Base-by-base conservation (phyloP, 768 basidiomycete genomes). In the Gloeopeniophorella convolvens region DNA sequence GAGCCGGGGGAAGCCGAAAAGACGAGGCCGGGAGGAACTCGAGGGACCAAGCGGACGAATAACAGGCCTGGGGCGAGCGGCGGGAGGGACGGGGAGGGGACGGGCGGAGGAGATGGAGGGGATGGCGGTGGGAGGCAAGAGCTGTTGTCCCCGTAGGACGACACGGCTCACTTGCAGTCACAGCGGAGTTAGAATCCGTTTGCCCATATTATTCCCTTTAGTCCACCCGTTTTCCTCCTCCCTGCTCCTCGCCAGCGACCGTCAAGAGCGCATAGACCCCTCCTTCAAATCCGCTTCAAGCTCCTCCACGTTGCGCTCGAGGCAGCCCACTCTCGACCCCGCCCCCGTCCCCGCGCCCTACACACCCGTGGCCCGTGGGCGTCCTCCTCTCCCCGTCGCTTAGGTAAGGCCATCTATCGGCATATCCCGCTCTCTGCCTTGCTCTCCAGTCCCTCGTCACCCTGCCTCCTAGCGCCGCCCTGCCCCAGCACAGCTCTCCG, bases 61-160 rank as follows among this genome's bases (percentile, higher is more conserved):
- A 45, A 48, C 41, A 5, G 30, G 16, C 31, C 47, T 47, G 49
- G 40, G 26, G 47, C 36, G 26, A 37, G 40, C 39, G 41, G n/a
- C 49, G 46, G 53, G 56, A 26, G 30, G 54, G 44, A 44, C 5
- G 45, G 20, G 16, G 49, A 35, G 50, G 54, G 54, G 48, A 45
- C 23, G 54, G 46, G 33, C 40, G 45, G 45, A 55, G 27, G 48
- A 15, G 47, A 48, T 55, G 47, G 57, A 45, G 57, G 54, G 54
- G 54, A 58, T 58, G 57, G 50, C 51, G 57, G 57, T 58, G 57
- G 57, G 57, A 58, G 57, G 57, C 42, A 58, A 56, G 50, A 56
- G 53, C 54, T 54, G 48, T 49, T 56, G 57, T 50, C 54, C 46
- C 34, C 33, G 42, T 49, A 44, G 52, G 46, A 44, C 49, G 54